phyloP scores from a whole-genome alignment of 1,139 yeast species.

The Geotrichum phurueaensis region DNA sequence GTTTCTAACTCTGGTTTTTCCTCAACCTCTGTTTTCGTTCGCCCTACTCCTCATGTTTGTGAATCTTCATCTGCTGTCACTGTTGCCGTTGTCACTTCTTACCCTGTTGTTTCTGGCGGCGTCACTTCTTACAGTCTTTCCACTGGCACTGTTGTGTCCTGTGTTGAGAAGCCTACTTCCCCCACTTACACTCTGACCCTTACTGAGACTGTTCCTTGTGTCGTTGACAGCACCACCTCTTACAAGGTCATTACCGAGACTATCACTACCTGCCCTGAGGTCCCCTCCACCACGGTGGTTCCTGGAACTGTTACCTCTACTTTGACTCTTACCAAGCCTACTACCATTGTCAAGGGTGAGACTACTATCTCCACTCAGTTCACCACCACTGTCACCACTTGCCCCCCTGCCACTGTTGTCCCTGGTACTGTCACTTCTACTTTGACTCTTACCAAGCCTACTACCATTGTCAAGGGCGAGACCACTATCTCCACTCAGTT shows the following conservation, averaged over 20 bases:
- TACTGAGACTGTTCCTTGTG: conserved; percentile 5
- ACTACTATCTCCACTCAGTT: conserved; percentile 6
- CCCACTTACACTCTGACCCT: conserved; percentile 8
- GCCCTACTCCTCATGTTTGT: not conserved
- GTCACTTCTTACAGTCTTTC: not conserved
- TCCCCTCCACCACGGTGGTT: not conserved
- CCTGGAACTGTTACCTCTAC: conserved; percentile 18
- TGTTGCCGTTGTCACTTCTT: not conserved
- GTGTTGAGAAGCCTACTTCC: not conserved
- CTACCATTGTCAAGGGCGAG: conserved; percentile 9
- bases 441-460: conserved; percentile 14
- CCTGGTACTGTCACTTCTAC: conserved; percentile 18
- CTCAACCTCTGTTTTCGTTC: not conserved
- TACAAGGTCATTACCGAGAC: conserved; percentile 2
- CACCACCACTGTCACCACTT: conserved; percentile 5
- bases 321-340: conserved; percentile 14
- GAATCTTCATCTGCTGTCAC: not conserved
- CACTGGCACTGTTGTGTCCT: not conserved
- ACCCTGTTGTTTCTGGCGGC: not conserved
- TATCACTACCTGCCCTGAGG: conserved; percentile 3
- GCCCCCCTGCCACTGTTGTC: conserved; percentile 3
- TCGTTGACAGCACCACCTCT: conserved; percentile 5
- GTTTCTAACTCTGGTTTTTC: not conserved
- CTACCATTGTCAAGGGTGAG: conserved; percentile 9
- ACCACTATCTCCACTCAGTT: conserved; percentile 6